Evolutionary conservation across 2,329 filamentous ascomycete species (phyloP), one percentile per base, ranked within the genome.

Genomic region (Fusarium sacchari): DNA sequence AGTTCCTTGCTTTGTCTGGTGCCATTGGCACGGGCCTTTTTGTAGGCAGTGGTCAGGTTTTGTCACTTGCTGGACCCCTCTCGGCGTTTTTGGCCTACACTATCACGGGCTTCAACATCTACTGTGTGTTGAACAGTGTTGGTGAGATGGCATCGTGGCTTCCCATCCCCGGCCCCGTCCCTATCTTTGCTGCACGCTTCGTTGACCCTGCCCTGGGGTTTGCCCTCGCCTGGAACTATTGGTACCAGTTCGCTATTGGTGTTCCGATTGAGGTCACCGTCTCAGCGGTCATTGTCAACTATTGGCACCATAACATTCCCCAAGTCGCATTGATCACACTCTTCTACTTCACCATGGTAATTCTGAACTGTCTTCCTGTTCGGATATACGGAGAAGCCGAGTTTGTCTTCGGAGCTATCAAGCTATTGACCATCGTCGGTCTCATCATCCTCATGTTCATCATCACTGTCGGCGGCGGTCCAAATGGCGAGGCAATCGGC

Each of bases 381-480:
- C 50, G 67, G 1, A 71, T 71, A 13, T 71, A 71, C 13, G 89
- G 89, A 43, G 89, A 91, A 80, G 85, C 88, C 39, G 89, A 91
- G 76, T 91, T 91, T 76, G 87, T 87, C 83, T 89, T 90, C 67
- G 87, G 88, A n/a, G 86, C 84, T 36, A 84, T 90, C 80, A 91
- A 91, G 80, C 81, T 91, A 30, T 82, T 89, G 65, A 87, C 86
- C 49, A 90, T 91, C 63, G 77, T 88, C 15, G 88, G 88, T 14
- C 83, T 91, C 37, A 86, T 91, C 74, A 85, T 90, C 59, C 79
- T 89, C 8, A 68, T 73, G 46, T 69, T 77, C 12, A 64, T 77
- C 14, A 72, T 90, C 65, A 87, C 89, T 78, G 86, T 88, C 43
- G 88, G 88, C 50, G 88, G 88, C 37, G 87, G 84, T 1, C 88